These are phyloP conservation scores for Eruca vesicaria DNA, from an alignment of 441 rosid genomes.

Conservation along the genomic window DNA sequence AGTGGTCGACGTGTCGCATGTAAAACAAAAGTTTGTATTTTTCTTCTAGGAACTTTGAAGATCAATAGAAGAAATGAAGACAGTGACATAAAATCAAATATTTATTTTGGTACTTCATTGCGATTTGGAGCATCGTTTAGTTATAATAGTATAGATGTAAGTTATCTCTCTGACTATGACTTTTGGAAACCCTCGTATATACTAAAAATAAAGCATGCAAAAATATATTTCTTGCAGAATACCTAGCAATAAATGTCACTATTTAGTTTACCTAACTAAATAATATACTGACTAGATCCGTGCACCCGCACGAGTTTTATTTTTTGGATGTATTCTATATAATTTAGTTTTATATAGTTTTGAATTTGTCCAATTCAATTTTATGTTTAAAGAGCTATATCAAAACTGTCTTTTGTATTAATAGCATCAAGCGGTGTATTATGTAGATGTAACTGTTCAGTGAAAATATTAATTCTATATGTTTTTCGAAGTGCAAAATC, in stretches of 20 bases:
- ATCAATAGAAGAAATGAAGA: constrained; percentile 8
- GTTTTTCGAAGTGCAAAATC: too few species aligned
- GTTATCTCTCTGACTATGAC: neutral
- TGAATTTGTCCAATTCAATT: too few species aligned
- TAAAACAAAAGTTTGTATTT: neutral
- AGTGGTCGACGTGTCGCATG: constrained; percentile 24
- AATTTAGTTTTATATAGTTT: too few species aligned
- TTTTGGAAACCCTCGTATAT: neutral
- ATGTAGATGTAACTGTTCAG: too few species aligned
- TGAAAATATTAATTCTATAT: too few species aligned
- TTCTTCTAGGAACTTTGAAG: constrained; percentile 2
- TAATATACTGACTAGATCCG: too few species aligned
- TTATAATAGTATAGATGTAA: neutral
- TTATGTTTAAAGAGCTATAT: too few species aligned
- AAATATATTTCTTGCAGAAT: neutral
- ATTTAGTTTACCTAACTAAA: constrained; percentile 13
- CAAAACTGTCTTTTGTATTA: too few species aligned
- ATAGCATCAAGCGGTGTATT: too few species aligned
- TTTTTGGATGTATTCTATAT: too few species aligned
- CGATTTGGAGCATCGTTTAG: neutral
- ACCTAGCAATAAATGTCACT: neutral
- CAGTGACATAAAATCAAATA: constrained; percentile 6
- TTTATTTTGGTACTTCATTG: neutral
- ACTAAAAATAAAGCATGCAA: neutral
- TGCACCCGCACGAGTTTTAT: too few species aligned